phyloP scores from a whole-genome alignment of 192 early-diverging fungal species.

The Coemansia sp. region DNA sequence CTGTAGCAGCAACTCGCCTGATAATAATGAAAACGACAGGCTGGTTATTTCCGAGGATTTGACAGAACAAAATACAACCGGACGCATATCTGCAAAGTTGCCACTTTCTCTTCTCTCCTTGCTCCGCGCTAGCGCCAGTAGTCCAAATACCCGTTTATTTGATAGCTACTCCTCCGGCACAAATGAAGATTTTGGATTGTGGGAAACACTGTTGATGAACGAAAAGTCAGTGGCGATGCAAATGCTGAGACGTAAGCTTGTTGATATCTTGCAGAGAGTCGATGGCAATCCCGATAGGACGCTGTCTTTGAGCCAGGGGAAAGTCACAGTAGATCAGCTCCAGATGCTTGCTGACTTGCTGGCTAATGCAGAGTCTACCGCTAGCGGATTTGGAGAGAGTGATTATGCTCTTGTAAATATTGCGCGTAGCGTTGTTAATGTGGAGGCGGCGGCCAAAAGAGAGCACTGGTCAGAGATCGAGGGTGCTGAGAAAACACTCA shows the following conservation, averaged over 20 bases:
- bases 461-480: slow-evolving; percentile 43
- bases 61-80: no score
- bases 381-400: background rate
- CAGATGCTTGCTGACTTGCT: slow-evolving; percentile 19
- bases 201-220: slow-evolving; percentile 40
- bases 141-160: background rate
- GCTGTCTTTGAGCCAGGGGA: slow-evolving; percentile 10
- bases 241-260: slow-evolving; percentile 28
- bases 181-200: slow-evolving; percentile 5
- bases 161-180: background rate
- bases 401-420: slow-evolving; percentile 12
- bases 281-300: background rate
- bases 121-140: slow-evolving; percentile 7
- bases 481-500: slow-evolving; percentile 47
- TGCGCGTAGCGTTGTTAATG: slow-evolving; percentile 17
- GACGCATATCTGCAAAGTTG: no score
- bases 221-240: slow-evolving; percentile 32
- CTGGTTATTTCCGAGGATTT: background rate
- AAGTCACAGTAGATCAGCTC: slow-evolving; percentile 26
- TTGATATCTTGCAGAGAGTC: slow-evolving; percentile 1
- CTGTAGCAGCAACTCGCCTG: background rate
- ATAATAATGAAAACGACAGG: background rate
- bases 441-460: slow-evolving; percentile 1
- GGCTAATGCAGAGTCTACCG: background rate
- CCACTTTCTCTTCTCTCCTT: slow-evolving; percentile 21